Conservation (phyloP, 768 basidiomycete genomes). For the Suillus occidentalis region DNA sequence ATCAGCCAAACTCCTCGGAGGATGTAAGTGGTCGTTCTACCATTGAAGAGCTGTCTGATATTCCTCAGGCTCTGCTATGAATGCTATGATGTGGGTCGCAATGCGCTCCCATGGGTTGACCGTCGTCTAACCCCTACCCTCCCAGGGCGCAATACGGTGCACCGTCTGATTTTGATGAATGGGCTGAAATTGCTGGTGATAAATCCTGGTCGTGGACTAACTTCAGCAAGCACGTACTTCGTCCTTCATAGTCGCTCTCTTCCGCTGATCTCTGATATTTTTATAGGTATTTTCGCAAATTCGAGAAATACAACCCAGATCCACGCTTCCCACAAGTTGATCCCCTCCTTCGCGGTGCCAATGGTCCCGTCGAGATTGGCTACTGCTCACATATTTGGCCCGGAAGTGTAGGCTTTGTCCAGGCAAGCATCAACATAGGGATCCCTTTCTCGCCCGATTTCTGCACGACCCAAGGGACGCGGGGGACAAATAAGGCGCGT, state of each 20-base stretch:
- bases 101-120: background rate
- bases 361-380: conserved; percentile 62
- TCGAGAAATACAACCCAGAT: conserved; percentile 58
- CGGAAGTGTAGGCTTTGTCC: conserved; percentile 50
- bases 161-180: conserved; percentile 70
- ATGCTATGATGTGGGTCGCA: conserved; percentile 48
- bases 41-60: background rate
- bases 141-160: conserved; percentile 56
- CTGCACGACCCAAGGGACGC: conserved; percentile 53
- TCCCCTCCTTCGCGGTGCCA: conserved; percentile 41
- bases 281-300: conserved; percentile 64
- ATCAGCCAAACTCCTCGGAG: conserved; percentile 67
- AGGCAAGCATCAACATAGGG: conserved; percentile 49
- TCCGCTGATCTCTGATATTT: background rate
- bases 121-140: conserved; percentile 9
- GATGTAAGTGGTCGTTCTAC: conserved; percentile 49
- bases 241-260: background rate
- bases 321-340: conserved; percentile 51
- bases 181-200: conserved; percentile 53
- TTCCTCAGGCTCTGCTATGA: conserved; percentile 56
- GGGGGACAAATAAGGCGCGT: conserved; percentile 62
- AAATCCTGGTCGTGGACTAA: conserved; percentile 56
- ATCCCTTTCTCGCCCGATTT: conserved; percentile 57
- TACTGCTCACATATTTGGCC: conserved; percentile 50
- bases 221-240: conserved; percentile 45